phyloP scores from a whole-genome alignment of 73 alveolate species.

The Paramecium sonneborni region DNA sequence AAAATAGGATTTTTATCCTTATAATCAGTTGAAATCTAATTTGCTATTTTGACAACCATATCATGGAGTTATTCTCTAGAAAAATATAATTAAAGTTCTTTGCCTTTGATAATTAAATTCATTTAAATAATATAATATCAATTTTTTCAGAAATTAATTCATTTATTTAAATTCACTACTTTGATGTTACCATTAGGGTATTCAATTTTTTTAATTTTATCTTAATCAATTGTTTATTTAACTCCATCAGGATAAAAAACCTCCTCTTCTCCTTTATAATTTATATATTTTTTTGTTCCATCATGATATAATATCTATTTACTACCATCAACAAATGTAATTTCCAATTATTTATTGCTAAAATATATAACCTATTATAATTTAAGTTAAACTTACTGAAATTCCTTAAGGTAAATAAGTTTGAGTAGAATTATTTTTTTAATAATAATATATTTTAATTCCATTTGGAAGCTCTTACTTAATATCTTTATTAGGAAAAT shows the following conservation, averaged over 20 bases:
- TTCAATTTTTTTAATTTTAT: neutral
- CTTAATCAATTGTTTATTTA: neutral
- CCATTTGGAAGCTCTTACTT: conserved; percentile 1
- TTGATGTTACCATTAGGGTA: neutral
- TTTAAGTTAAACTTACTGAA: neutral
- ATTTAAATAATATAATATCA: neutral
- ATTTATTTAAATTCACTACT: neutral
- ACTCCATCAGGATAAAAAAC: neutral
- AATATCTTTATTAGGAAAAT: neutral
- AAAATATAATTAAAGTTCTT: neutral
- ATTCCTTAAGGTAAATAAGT: neutral
- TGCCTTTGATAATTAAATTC: neutral
- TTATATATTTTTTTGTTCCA: neutral
- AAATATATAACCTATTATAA: neutral
- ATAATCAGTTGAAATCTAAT: conserved; percentile 47
- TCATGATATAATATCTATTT: neutral
- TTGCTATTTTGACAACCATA: conserved; percentile 18
- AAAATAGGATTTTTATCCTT: conserved; percentile 57
- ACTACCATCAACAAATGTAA: neutral
- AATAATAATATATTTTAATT: neutral
- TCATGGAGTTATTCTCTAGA: neutral
- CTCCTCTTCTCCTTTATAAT: neutral
- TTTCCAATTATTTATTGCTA: neutral
- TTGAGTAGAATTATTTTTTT: neutral
- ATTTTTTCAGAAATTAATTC: neutral